phyloP scores from a whole-genome alignment of 345 rosid genomes.

The Capsella bursapastoris region DNA sequence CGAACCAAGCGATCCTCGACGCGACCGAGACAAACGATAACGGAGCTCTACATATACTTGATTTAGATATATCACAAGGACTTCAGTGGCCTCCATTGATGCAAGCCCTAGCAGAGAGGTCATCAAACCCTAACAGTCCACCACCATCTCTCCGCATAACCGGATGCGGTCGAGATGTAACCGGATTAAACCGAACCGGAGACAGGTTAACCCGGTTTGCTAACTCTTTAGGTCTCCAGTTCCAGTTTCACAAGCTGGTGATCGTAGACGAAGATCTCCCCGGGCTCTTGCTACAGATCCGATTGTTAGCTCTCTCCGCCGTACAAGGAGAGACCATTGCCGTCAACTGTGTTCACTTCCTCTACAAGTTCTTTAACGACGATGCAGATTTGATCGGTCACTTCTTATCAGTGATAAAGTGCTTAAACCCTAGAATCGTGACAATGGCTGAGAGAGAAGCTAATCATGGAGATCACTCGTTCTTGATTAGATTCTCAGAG shows the following conservation, averaged over 20 bases:
- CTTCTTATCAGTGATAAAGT: constrained; percentile 65
- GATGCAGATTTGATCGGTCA: constrained; percentile 53
- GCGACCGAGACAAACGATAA: constrained; percentile 59
- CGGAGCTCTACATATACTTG: constrained; percentile 71
- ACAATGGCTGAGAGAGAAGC: constrained; percentile 90
- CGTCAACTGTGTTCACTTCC: constrained; percentile 75
- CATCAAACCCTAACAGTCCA: constrained; percentile 42
- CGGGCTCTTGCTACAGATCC: constrained; percentile 49
- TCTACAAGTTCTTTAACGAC: constrained; percentile 64
- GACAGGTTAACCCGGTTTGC: constrained; percentile 86
- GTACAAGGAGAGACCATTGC: constrained; percentile 74
- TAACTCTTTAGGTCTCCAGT: constrained; percentile 72
- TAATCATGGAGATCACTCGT: constrained; percentile 67
- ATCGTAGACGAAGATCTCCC: constrained; percentile 59
- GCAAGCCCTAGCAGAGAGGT: constrained; percentile 89
- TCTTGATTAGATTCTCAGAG: constrained; percentile 71
- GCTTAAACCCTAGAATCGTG: constrained; percentile 72
- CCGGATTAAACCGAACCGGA: constrained; percentile 70
- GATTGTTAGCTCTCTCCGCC: constrained; percentile 52
- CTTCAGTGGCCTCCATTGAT: constrained; percentile 98
- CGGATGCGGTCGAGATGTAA: constrained; percentile 74
- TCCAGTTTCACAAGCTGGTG: constrained; percentile 79
- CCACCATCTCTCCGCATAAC: constrained; percentile 78
- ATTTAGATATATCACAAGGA: constrained; percentile 96
- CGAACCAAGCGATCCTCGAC: constrained; percentile 92